Evolutionary conservation across 192 early-diverging fungal species (phyloP), one percentile per base, ranked within the genome.

Genomic region (Backusella luteola): DNA sequence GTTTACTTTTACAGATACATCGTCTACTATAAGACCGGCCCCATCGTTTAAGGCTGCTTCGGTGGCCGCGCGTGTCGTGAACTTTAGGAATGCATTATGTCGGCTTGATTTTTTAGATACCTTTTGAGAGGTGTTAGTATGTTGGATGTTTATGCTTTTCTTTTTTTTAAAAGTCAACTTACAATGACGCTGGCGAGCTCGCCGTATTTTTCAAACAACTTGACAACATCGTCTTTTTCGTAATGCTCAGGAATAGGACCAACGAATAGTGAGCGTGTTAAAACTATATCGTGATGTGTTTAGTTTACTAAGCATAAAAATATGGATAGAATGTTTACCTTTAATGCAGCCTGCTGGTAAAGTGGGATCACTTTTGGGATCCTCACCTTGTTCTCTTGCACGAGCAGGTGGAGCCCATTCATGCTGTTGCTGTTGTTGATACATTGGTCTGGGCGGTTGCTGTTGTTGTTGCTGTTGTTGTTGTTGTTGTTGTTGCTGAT

Each of bases 181-280:
- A 83, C 81, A 42, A 79, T 71, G 9, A 83, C 69, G 26, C 78
- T 83, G 19, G 74, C 76, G 34, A 83, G 41, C 34, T 79, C 67
- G 3, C 82, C 82, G 34, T 79, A 79, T 53, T 56, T 71, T 3
- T 67, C 39, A 42, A 83, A 83, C 15, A 77, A 53, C 0, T 74
- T 11, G 11, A 42, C 63, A 2, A 83, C 67, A 32, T 79, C 78
- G n/a, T 75, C 44, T 59, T 78, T 77, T 9, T 76, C 76, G 49
- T 77, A 74, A 39, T 69, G 46, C 4, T 72, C 66, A 23, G 76
- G 78, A 15, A 83, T 52, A 29, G 82, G 79, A 1, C 82, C 82
- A 12, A 80, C 79, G 76, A 83, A 83, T 32, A 83, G 67, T 6
- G 82, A 76, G 19, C 82, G 76, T 15, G 78, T 83, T 15, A 83